A percentile compares a stretch with the other conserved stretches of the same genome.
Evolutionary conservation across 140 eudicot species (phyloP).

Genomic region (Oenanthe javanica): DNA sequence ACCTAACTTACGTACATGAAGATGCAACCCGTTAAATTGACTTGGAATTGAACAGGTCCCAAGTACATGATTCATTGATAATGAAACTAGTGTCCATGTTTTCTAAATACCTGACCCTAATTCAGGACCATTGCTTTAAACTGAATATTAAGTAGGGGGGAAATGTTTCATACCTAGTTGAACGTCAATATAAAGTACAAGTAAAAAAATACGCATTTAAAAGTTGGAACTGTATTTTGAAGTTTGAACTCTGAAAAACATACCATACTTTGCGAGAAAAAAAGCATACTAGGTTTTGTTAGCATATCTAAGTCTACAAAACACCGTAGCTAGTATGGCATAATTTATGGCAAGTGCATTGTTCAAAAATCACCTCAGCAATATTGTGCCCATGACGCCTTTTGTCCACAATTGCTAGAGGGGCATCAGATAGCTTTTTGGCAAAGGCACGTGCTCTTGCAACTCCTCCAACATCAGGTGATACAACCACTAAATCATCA

Average conservation of each 20-base stretch:
- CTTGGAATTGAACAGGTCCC: not conserved
- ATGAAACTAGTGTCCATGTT: not conserved
- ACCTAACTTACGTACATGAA: not conserved
- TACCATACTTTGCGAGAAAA: not conserved
- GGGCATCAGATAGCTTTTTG: slow-evolving; percentile 93
- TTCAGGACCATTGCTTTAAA: not conserved
- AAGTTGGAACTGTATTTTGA: not conserved
- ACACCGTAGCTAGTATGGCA: not conserved
- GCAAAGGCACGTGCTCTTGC: slow-evolving; percentile 99
- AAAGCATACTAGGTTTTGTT: not conserved
- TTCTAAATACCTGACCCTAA: not conserved
- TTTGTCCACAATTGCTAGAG: slow-evolving; percentile 98
- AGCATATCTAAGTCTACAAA: not conserved
- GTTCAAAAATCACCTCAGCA: slow-evolving; percentile 59
- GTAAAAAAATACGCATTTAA: not conserved
- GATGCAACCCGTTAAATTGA: not conserved
- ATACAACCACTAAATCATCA: slow-evolving; percentile 84
- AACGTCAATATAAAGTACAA: not conserved
- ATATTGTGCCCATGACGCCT: slow-evolving; percentile 94
- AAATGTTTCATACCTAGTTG: not conserved
- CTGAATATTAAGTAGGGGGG: not conserved
- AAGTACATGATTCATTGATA: not conserved
- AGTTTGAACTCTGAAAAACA: not conserved
- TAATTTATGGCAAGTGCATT: not conserved
- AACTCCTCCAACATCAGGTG: slow-evolving; percentile 99